These are phyloP conservation scores for Hanseniaspora sp. DNA, from an alignment of 1,139 yeast species.

Conservation along the genomic window DNA sequence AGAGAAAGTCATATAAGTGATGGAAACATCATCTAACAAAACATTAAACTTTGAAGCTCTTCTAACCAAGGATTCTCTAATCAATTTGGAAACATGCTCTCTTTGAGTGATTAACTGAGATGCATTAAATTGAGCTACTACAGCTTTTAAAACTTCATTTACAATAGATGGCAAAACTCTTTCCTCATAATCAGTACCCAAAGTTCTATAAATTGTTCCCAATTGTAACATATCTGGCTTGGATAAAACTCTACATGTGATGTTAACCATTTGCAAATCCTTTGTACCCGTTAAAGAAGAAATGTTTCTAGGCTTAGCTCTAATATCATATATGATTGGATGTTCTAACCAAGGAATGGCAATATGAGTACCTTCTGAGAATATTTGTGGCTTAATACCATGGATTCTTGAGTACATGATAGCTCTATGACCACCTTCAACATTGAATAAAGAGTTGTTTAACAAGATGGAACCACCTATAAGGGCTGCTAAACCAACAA, in stretches of 20 bases:
- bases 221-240: constrained; percentile 72
- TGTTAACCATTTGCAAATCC: constrained; percentile 97
- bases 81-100: constrained; percentile 85
- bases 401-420: constrained; percentile 78
- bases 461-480: constrained; percentile 62
- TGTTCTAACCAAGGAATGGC: constrained; percentile 92
- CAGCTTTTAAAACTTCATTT: constrained; percentile 90
- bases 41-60: constrained; percentile 87
- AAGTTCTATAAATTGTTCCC: constrained; percentile 78
- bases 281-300: constrained; percentile 97
- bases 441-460: constrained; percentile 76
- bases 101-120: constrained; percentile 96
- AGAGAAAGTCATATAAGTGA: constrained; percentile 90
- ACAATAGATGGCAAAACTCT: constrained; percentile 93
- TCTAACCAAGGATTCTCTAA: constrained; percentile 80
- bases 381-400: constrained; percentile 79
- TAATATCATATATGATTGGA: constrained; percentile 83
- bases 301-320: constrained; percentile 95
- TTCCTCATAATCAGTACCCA: constrained; percentile 92
- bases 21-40: constrained; percentile 84
- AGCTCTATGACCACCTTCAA: constrained; percentile 99
- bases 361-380: constrained; percentile 90
- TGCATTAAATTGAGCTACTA: constrained; percentile 96
- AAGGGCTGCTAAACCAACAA: constrained; percentile 62
- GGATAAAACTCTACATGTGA: constrained; percentile 91